A percentile compares a stretch with the other conserved stretches of the same genome.
phyloP scores from a whole-genome alignment of 164 flowering plant species.

The Piper longum region DNA sequence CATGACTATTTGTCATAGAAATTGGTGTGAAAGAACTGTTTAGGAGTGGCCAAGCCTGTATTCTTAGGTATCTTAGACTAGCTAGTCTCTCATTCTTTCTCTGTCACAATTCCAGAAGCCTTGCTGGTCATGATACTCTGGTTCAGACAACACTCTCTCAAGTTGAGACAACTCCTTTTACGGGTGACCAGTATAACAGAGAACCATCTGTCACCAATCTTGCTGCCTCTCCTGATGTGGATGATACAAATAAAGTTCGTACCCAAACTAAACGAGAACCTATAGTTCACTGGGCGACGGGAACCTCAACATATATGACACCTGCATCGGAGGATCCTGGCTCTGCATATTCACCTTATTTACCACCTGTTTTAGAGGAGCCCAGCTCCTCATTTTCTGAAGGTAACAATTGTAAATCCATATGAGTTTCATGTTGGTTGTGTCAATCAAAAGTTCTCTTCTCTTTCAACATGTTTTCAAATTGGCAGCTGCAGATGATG shows the following conservation, averaged over 20 bases:
- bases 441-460: neutral
- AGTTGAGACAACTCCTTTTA: no score
- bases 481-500: slow-evolving; percentile 81
- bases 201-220: slow-evolving; percentile 53
- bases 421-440: neutral
- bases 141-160: slow-evolving; percentile 2
- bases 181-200: slow-evolving; percentile 11
- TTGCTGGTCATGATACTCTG: slow-evolving; percentile 25
- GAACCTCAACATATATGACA: slow-evolving; percentile 34
- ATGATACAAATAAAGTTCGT: slow-evolving; percentile 36
- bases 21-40: no score
- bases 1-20: no score
- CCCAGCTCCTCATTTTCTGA: slow-evolving; percentile 92
- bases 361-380: slow-evolving; percentile 90
- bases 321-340: slow-evolving; percentile 46
- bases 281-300: slow-evolving; percentile 51
- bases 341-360: slow-evolving; percentile 53
- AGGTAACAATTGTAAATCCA: slow-evolving; percentile 27
- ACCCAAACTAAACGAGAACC: slow-evolving; percentile 41
- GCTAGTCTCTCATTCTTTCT: neutral
- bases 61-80: neutral
- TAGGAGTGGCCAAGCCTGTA: neutral
- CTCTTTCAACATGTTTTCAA: neutral
- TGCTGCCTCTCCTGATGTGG: slow-evolving; percentile 46
- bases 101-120: slow-evolving; percentile 15